Evolutionary conservation across 352 stramenopile species (phyloP), one percentile per base, ranked within the genome.

Genomic region (Globisporangium sylvaticum): DNA sequence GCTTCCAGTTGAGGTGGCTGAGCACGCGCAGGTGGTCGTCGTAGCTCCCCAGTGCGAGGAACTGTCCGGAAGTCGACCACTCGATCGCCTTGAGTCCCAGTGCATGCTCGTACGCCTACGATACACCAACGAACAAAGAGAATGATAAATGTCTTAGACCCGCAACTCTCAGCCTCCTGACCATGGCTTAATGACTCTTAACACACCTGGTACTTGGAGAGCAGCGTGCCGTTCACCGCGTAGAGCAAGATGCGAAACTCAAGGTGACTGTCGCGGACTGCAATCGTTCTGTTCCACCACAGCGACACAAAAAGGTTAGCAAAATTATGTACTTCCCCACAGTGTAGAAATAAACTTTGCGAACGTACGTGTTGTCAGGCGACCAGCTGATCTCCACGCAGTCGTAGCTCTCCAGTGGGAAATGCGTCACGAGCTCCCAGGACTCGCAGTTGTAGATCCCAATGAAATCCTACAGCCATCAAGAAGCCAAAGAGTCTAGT

Each of bases 61-160:
- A 94, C 58, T 94, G 81, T 1, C 87, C 87, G 3, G 82, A 89
- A 2, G 82, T 69, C 4, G 87, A 95, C 87, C 85, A 94, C n/a
- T 70, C 60, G 76, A 95, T 91, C 1, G 72, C 64, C 39, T 88
- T 89, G 22, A 95, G 64, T 6, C 87, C 87, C 9, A 95, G 67
- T 3, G 85, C 87, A 61, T 92, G 85, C 52, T 93, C 79, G 48
- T 95, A 95, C 5, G 87, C 84, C 84, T 94, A n/a, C 14, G 6
- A 58, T 58, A 54, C 18, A 37, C 9, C 25, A 29, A 39, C 63
- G 6, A 69, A 31, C 27, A 22, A 59, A 27, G 22, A 8, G 18
- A 57, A 58, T 1, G 14, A 6, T 39, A 10, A 46, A 34, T 10
- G 9, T 54, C 10, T 2, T 22, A 48, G 5, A n/a, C 39, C 34